phyloP scores from a whole-genome alignment of 768 basidiomycete genomes.

The Ramaria sp. region DNA sequence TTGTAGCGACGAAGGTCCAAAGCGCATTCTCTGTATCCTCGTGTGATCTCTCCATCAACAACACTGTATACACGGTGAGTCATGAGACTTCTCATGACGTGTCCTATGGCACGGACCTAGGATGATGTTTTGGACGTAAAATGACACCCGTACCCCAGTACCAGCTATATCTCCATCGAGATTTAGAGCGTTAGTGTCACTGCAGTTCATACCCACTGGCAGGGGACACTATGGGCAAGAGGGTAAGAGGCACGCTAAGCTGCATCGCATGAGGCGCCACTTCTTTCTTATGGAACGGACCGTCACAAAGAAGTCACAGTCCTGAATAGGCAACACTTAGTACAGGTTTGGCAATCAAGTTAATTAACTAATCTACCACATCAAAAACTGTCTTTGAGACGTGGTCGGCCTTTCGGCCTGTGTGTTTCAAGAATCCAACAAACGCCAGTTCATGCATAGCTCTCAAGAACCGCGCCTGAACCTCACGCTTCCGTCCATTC shows the following conservation, averaged over 20 bases:
- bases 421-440: constrained; percentile 71
- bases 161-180: constrained; percentile 27
- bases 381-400: constrained; percentile 62
- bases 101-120: background rate
- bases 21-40: background rate
- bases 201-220: too few species aligned
- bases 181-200: background rate
- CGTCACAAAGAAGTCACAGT: too few species aligned
- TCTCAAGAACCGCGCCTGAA: constrained; percentile 70
- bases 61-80: background rate
- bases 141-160: constrained; percentile 25
- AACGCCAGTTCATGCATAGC: constrained; percentile 76
- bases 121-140: constrained; percentile 18
- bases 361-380: constrained; percentile 5
- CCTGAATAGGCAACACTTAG: too few species aligned
- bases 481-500: constrained; percentile 23
- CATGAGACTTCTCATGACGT: background rate
- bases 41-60: background rate
- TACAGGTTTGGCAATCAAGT: background rate
- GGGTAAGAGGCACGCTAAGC: too few species aligned
- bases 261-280: too few species aligned
- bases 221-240: too few species aligned
- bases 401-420: constrained; percentile 68
- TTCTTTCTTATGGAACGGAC: too few species aligned
- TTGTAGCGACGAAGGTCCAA: background rate